Evolutionary conservation across 176 grass and related monocot species (phyloP).

Genomic region (Carex cristatella): DNA sequence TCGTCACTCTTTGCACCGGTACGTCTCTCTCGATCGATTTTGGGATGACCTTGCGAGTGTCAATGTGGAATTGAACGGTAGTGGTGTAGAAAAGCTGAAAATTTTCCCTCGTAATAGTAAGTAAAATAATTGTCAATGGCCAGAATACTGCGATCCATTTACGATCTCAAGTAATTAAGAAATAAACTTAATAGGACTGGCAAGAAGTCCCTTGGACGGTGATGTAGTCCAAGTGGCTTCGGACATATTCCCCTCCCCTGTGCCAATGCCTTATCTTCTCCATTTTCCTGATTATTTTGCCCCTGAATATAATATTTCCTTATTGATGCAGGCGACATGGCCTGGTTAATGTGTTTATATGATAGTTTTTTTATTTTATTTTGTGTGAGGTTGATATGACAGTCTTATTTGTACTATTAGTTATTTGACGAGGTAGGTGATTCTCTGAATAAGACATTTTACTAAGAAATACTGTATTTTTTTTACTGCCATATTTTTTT

Average conservation of each 20-base stretch:
- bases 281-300: not conserved
- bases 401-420: not conserved
- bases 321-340: not conserved
- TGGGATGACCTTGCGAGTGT: not conserved
- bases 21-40: not conserved
- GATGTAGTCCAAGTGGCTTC: too few relatives aligned
- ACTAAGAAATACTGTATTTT: not conserved
- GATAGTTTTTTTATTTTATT: not conserved
- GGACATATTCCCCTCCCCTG: not conserved
- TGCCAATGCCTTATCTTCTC: not conserved
- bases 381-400: not conserved
- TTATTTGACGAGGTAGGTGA: not conserved
- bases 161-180: too few relatives aligned
- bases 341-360: not conserved
- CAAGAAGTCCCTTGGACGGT: too few relatives aligned
- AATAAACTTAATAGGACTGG: too few relatives aligned
- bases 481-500: not conserved
- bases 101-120: not conserved
- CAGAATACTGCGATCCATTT: too few relatives aligned
- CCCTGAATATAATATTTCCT: not conserved
- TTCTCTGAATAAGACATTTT: not conserved
- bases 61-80: not conserved
- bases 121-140: too few relatives aligned
- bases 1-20: slow-evolving; percentile 62
- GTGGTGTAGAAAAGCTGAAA: not conserved